Evolutionary conservation across 352 stramenopile species (phyloP).

Genomic region (Pythium graminicola): DNA sequence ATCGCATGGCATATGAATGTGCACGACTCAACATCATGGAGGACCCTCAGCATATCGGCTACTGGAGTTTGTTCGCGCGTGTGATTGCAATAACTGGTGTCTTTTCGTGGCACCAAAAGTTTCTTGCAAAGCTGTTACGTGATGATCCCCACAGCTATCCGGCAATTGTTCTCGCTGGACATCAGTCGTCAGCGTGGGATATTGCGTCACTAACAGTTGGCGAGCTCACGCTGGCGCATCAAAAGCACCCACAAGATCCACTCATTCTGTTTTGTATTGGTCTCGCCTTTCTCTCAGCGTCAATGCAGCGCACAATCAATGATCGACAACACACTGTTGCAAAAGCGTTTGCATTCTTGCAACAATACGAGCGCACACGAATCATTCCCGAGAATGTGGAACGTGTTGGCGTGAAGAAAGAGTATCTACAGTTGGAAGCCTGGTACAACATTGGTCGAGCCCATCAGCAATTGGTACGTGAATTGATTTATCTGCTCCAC

Average conservation of each 20-base stretch:
- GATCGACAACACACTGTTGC: constrained; percentile 78
- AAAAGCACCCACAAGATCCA: constrained; percentile 64
- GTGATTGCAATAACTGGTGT: constrained; percentile 80
- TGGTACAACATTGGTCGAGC: constrained; percentile 86
- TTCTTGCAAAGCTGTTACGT: constrained; percentile 70
- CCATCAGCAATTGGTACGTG: constrained; percentile 78
- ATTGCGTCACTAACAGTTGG: constrained; percentile 79
- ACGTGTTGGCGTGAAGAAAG: constrained; percentile 45
- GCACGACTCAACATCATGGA: constrained; percentile 83
- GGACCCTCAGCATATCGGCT: constrained; percentile 69
- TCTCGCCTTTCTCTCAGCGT: constrained; percentile 73
- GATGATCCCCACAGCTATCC: constrained; percentile 74
- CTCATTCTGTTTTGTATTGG: constrained; percentile 83
- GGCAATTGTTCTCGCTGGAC: constrained; percentile 70
- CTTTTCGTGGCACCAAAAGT: constrained; percentile 86
- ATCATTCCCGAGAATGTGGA: constrained; percentile 28
- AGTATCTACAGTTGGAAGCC: constrained; percentile 63
- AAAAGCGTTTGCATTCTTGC: constrained; percentile 81
- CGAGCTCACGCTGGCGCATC: constrained; percentile 77
- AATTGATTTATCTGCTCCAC: too few relatives aligned
- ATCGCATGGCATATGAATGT: constrained; percentile 85
- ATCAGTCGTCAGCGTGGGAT: constrained; percentile 80
- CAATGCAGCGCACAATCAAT: constrained; percentile 83
- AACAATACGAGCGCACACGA: constrained; percentile 69
- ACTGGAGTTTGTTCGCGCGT: constrained; percentile 81